Evolutionary conservation across 2,329 filamentous ascomycete species (phyloP), one percentile per base, ranked within the genome.

Genomic region (Coniella lustricola): DNA sequence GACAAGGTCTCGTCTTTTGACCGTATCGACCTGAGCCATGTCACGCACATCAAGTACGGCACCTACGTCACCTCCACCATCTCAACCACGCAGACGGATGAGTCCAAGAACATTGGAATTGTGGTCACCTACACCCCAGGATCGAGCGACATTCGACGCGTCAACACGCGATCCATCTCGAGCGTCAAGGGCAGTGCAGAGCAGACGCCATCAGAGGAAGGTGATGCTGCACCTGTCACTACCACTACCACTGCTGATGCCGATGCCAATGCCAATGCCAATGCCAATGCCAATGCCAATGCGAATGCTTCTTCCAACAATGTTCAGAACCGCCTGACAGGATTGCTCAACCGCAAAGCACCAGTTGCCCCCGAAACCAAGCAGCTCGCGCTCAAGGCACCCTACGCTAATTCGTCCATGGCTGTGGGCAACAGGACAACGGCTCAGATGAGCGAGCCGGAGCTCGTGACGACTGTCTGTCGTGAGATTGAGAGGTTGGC

Each of bases 1-100:
- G 93, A 97, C 68, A 97, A 97, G 63, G 87, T 98, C 1, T 84
- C 85, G 12, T 90, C 86, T 0, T 97, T 96, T 64, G 90, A 97
- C 67, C 77, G 90, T 7, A 82, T 96, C 13, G 82, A 86, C 50
- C 74, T 97, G 7, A 75, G 78, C 17, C 86, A 88, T 49, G 72
- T 98, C 32, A 75, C 77, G 1, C 75, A 76, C 20, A 80, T 98
- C 57, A 83, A 82, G 60, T 79, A 84, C 52, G 93, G 93, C 17
- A 85, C 88, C 0, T 98, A 97, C 60, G 86, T 98, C 60, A 95
- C 90, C 0, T 91, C 85, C 3, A 93, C 89, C 0, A 75, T 96
- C 4, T 89, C 89, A 1, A 72, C 83, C 1, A 74, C 82, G 0
- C 87, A 95, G 60, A 79, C 81, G 55, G 85, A 96, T 55, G 85